Evolutionary conservation across 345 rosid species (phyloP), one percentile per base, ranked within the genome.

Genomic region (Geranium brycei): DNA sequence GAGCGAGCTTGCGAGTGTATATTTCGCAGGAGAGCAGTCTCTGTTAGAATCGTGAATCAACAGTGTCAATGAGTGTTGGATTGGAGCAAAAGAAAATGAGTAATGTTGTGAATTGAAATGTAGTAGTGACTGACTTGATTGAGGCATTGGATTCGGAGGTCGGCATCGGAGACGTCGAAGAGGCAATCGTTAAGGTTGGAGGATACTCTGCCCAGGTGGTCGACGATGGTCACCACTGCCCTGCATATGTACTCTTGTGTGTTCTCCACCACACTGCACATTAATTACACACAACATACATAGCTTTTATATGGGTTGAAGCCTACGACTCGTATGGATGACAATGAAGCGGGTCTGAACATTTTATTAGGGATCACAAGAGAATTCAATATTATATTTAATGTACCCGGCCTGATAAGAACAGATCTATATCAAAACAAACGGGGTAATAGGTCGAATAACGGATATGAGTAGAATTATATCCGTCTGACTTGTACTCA

Each of bases 191-290:
- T 70, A 11, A 87, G 80, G 64, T 81, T 83, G 17, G 86, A 59
- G 0, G 90, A 81, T 64, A 87, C 87, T 17, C 66, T 78, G 51
- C 95, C 90, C 23, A 87, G 74, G 70, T 83, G 95, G 75, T 87
- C 90, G 62, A 87, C 87, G 17, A 85, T 71, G 2, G 90, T 75
- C 13, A 87, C 87, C 56, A 83, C 61, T 13, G 90, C 88, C 67
- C 66, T 75, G 77, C 87, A 76, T 61, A 85, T 41, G 76, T 87
- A 87, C 60, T 85, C 85, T 62, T 80, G 85, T 31, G 91, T 85
- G 79, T 68, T 79, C n/a, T 85, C 91, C 68, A 83, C 66, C 62
- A 66, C 77, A 4, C 90, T 85, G 78, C 73, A 68, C 73, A 68
- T 23, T 23, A 23, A 23, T 23, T 23, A 62, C 7, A 17, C 51